Base-by-base conservation (phyloP, 768 basidiomycete species). In the Termitomyces sp. region DNA sequence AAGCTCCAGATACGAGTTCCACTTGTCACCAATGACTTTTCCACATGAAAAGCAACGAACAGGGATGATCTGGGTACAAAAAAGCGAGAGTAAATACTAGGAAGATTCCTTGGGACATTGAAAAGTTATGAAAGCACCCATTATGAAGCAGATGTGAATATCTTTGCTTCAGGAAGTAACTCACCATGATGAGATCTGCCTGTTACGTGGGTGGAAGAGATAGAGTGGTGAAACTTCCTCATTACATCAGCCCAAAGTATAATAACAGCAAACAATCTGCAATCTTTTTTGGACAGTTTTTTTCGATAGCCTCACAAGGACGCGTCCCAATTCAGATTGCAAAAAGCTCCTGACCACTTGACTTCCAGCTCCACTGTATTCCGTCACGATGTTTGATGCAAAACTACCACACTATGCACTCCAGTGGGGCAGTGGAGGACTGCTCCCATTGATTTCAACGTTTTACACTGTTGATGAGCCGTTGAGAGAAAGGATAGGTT, bases 21-120 rank as follows among this genome's bases (percentile, higher is more conserved):
- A 98, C 66, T 97, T 92, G 79, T 98, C 94, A 52, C 96, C 94
- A 46, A 98, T 89, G 63, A 98, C 95, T 75, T 98, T 98, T 49
- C 96, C 96, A 70, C 94, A 96, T 15, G 95, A 94, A 71, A 97
- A 97, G 67, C 95, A 96, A 47, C 96, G 87, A 8, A 98, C 92
- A 50, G 96, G 95, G 65, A 97, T 96, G 63, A 98, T 98, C 96
- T 96, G 68, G 12, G 38, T 25, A 52, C 25, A 36, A 37, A 52
- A 53, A 63, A 20, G 54, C 14, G 25, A 40, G 17, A 9, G 38
- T 54, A 3, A 31, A 42, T 29, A 42, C 20, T 17, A 31, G 15
- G 10, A 54, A 29, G 17, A 17, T 31, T 31, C 11, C 29, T 25
- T 17, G 29, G 5, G 38, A 54, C 8, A 31, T 10, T 11, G 25